A percentile compares a stretch with the other conserved stretches of the same genome.
Evolutionary conservation across 2,329 filamentous ascomycete species (phyloP).

Genomic region (Nannizziopsis barbatae): DNA sequence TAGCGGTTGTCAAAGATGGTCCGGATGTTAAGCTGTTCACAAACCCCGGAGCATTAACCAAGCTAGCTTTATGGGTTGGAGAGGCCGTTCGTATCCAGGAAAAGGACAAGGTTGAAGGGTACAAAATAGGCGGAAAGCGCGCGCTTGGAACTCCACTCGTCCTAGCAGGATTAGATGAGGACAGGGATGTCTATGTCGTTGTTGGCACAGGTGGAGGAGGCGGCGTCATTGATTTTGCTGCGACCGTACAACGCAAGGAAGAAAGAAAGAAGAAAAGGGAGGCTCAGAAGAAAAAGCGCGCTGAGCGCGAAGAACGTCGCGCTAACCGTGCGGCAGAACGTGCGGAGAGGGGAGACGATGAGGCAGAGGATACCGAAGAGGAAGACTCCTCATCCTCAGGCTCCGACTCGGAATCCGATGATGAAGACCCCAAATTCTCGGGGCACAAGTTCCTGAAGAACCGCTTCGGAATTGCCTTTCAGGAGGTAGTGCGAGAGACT

Average conservation of each 20-base stretch:
- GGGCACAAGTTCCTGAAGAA: slow-evolving; percentile 64
- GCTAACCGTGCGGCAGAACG: slow-evolving; percentile 45
- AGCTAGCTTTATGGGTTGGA: slow-evolving; percentile 85
- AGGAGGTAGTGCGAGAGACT: slow-evolving; percentile 86
- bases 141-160: slow-evolving; percentile 66
- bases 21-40: slow-evolving; percentile 85
- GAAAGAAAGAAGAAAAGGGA: slow-evolving; percentile 53
- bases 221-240: slow-evolving; percentile 55
- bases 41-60: slow-evolving; percentile 83
- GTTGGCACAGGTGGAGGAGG: slow-evolving; percentile 86
- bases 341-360: slow-evolving; percentile 45
- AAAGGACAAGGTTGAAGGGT: slow-evolving; percentile 62
- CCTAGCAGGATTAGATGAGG: slow-evolving; percentile 79
- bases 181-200: slow-evolving; percentile 75
- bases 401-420: slow-evolving; percentile 39
- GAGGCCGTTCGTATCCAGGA: slow-evolving; percentile 88
- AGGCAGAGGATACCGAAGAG: slow-evolving; percentile 54
- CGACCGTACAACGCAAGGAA: slow-evolving; percentile 56
- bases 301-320: slow-evolving; percentile 52
- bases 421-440: slow-evolving; percentile 36
- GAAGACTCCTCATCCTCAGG: slow-evolving; percentile 38
- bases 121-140: slow-evolving; percentile 35
- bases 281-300: slow-evolving; percentile 51
- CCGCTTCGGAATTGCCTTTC: slow-evolving; percentile 87
- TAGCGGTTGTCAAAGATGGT: slow-evolving; percentile 91